These are phyloP conservation scores for Fusarium sp. DNA, from an alignment of 2,329 filamentous ascomycete genomes.

Conservation along the genomic window DNA sequence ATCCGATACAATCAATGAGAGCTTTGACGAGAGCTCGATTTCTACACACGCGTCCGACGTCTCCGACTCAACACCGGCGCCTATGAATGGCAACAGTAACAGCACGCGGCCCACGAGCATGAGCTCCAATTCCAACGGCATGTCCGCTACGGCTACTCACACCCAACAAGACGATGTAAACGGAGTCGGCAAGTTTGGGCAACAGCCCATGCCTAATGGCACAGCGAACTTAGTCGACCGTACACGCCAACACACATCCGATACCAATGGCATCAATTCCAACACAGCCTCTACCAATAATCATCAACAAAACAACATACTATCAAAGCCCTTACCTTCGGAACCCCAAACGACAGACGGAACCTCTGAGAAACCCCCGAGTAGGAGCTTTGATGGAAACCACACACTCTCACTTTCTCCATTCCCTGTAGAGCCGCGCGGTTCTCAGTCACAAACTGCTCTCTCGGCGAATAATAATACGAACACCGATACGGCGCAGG, in stretches of 20 bases:
- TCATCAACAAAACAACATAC: conserved; percentile 20
- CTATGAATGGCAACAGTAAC: conserved; percentile 55
- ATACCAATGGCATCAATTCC: conserved; percentile 31
- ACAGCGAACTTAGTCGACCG: conserved; percentile 43
- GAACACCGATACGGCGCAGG: conserved; percentile 42
- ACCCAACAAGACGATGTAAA: conserved; percentile 41
- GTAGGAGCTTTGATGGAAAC: conserved; percentile 26
- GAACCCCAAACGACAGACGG: conserved; percentile 30
- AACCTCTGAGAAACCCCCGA: conserved; percentile 18
- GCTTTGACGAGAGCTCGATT: conserved; percentile 64
- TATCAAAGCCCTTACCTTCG: conserved; percentile 37
- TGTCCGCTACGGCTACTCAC: conserved; percentile 50
- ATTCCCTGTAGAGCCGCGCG: conserved; percentile 23
- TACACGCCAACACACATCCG: conserved; percentile 32
- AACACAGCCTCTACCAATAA: conserved; percentile 17
- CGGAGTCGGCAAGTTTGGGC: conserved; percentile 30
- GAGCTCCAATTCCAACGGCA: conserved; percentile 67
- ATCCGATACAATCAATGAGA: conserved; percentile 59
- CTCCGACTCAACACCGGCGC: conserved; percentile 56
- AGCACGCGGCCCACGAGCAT: conserved; percentile 61
- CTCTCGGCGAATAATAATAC: conserved; percentile 36
- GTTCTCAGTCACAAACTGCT: conserved; percentile 24
- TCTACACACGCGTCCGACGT: conserved; percentile 62
- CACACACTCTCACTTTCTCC: conserved; percentile 14
- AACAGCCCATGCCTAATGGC: conserved; percentile 43